Conservation (phyloP, 495 filamentous ascomycete genomes). For the Annulohypoxylon stygium region DNA sequence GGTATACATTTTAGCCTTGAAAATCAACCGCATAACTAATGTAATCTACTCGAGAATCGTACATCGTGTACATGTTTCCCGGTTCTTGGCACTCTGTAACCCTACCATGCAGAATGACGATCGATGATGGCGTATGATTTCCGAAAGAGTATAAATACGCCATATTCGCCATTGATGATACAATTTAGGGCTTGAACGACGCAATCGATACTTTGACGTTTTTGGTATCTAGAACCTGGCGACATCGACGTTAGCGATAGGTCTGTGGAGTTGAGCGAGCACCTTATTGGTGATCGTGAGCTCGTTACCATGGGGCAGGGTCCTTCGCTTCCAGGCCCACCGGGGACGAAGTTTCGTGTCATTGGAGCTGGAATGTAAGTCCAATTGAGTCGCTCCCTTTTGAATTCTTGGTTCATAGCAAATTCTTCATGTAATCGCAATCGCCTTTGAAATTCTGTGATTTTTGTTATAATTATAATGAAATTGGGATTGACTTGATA, state of each 20-base stretch:
- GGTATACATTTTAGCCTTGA: conserved; percentile 39
- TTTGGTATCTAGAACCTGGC: conserved; percentile 26
- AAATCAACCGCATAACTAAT: conserved; percentile 26
- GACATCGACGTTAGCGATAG: conserved; percentile 20
- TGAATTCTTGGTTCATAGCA: background rate
- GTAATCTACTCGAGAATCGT: conserved; percentile 34
- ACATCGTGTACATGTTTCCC: conserved; percentile 21
- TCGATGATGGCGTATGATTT: conserved; percentile 7
- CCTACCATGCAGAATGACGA: conserved; percentile 28
- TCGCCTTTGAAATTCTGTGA: background rate
- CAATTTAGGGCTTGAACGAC: conserved; percentile 33
- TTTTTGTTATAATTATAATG: background rate
- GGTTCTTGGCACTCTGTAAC: conserved; percentile 39
- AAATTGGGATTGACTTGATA: conserved; percentile 30
- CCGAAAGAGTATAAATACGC: conserved; percentile 34
- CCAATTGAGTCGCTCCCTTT: conserved; percentile 6
- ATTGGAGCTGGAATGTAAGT: conserved; percentile 55
- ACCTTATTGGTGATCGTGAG: conserved; percentile 37
- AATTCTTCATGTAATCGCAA: background rate
- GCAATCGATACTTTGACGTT: conserved; percentile 38
- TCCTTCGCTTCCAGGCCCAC: conserved; percentile 51
- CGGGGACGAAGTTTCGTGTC: conserved; percentile 51
- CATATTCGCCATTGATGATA: conserved; percentile 40
- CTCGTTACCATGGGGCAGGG: conserved; percentile 48
- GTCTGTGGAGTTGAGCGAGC: conserved; percentile 23